Conservation (phyloP, 306 rosid genomes). For the Luffa acutangula region DNA sequence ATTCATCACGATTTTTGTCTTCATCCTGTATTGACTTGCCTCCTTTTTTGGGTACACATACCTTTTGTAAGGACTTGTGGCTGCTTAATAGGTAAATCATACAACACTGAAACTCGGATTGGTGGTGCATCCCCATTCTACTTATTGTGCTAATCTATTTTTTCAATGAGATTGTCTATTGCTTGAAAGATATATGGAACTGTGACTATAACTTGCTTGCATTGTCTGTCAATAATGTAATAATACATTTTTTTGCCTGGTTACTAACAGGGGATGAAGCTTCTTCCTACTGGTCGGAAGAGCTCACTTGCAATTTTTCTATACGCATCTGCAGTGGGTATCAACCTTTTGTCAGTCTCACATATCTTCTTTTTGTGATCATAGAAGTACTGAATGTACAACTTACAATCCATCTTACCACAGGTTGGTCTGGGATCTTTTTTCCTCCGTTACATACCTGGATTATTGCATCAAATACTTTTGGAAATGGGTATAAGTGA, state of each 20-base stretch:
- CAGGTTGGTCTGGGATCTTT: conserved; percentile 71
- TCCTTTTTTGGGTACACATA: neutral
- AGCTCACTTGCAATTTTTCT: conserved; percentile 65
- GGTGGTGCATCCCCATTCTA: neutral
- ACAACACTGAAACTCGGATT: neutral
- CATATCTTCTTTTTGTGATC: neutral
- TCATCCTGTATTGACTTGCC: neutral
- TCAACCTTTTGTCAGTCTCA: conserved; percentile 15
- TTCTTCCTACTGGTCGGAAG: conserved; percentile 90
- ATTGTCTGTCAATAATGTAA: conserved; percentile 7
- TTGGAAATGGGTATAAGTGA: conserved; percentile 61
- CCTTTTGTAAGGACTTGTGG: neutral
- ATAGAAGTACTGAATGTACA: conserved; percentile 10
- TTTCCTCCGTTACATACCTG: conserved; percentile 68
- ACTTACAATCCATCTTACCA: conserved; percentile 24
- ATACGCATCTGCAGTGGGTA: conserved; percentile 63
- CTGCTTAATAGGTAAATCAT: neutral
- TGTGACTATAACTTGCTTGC: neutral
- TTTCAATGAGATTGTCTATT: neutral
- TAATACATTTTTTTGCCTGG: conserved; percentile 18
- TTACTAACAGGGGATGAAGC: conserved; percentile 79
- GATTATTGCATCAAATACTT: conserved; percentile 45
- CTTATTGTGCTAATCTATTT: neutral
- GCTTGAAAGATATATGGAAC: neutral
- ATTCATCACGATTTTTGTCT: neutral